A percentile compares a stretch with the other conserved stretches of the same genome.
Evolutionary conservation across 495 filamentous ascomycete genomes (phyloP).

Genomic region (Thermothielavioides terrestris): DNA sequence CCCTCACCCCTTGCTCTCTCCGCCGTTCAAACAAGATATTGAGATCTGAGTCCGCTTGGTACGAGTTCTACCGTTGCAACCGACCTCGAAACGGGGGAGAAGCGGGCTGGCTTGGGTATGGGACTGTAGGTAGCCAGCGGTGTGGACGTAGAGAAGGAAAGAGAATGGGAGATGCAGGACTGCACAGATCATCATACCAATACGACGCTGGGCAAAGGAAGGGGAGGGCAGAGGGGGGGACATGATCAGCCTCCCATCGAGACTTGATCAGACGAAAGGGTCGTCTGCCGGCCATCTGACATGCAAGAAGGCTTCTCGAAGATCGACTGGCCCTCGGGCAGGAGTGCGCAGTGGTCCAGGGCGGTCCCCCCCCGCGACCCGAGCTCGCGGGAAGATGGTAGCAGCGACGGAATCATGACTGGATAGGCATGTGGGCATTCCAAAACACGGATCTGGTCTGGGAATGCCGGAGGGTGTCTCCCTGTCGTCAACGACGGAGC

Average conservation of each 20-base stretch:
- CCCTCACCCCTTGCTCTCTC: too few species aligned
- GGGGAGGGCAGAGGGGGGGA: not conserved
- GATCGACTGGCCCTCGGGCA: not conserved
- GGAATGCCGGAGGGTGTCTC: slow-evolving; percentile 17
- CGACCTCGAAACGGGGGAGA: not conserved
- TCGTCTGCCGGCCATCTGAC: not conserved
- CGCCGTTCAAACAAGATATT: too few species aligned
- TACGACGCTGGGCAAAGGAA: not conserved
- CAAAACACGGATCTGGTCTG: slow-evolving; percentile 29
- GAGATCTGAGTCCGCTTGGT: too few species aligned
- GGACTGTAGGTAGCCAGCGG: too few species aligned
- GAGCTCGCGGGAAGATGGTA: slow-evolving; percentile 12
- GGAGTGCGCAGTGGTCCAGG: not conserved
- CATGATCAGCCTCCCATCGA: slow-evolving; percentile 12
- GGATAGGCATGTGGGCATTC: slow-evolving; percentile 19
- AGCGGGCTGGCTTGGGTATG: too few species aligned
- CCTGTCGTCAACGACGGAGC: slow-evolving; percentile 3
- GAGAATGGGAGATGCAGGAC: slow-evolving; percentile 4
- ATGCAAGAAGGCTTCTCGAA: slow-evolving; percentile 10
- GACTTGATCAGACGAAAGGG: slow-evolving; percentile 9
- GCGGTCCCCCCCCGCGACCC: slow-evolving; percentile 2
- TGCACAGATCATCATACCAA: slow-evolving; percentile 18
- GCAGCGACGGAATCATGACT: slow-evolving; percentile 9
- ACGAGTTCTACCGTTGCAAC: not conserved
- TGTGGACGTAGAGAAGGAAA: not conserved